A percentile compares a stretch with the other conserved stretches of the same genome.
Conservation (phyloP, 345 rosid species). For the Eucalyptus dawsonii region DNA sequence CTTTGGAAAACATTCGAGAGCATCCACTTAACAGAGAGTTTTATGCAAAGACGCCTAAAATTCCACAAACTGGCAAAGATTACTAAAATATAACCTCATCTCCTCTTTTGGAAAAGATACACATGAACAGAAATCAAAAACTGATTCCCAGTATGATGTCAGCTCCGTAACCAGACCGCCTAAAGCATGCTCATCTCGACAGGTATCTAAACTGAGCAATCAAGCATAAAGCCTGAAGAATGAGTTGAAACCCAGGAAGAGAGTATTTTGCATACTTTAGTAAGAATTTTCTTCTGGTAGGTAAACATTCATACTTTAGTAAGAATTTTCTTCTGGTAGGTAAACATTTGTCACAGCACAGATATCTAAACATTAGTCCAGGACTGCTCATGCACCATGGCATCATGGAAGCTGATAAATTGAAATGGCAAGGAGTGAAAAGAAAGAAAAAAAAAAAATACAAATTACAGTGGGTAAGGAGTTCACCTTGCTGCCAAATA, state of each 20-base stretch:
- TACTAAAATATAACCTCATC: neutral
- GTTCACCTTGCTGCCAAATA: slow-evolving; percentile 87
- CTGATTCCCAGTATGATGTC: neutral
- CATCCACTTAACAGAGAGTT: neutral
- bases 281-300: neutral
- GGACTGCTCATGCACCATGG: neutral
- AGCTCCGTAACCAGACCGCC: neutral
- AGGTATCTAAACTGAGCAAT: neutral
- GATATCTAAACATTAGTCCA: neutral
- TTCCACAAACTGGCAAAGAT: neutral
- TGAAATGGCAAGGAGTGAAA: neutral
- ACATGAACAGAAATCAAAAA: neutral
- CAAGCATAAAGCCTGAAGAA: neutral
- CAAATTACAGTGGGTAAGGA: neutral
- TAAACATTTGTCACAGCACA: neutral
- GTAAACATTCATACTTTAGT: neutral
- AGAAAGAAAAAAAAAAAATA: neutral
- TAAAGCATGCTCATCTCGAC: neutral
- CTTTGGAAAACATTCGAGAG: neutral
- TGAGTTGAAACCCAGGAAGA: neutral
- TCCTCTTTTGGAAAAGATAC: neutral
- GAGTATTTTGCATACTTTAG: neutral
- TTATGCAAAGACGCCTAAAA: neutral
- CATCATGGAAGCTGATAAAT: neutral
- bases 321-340: neutral